phyloP scores from a whole-genome alignment of 2,329 filamentous ascomycete species.

The Fusarium scirpi region DNA sequence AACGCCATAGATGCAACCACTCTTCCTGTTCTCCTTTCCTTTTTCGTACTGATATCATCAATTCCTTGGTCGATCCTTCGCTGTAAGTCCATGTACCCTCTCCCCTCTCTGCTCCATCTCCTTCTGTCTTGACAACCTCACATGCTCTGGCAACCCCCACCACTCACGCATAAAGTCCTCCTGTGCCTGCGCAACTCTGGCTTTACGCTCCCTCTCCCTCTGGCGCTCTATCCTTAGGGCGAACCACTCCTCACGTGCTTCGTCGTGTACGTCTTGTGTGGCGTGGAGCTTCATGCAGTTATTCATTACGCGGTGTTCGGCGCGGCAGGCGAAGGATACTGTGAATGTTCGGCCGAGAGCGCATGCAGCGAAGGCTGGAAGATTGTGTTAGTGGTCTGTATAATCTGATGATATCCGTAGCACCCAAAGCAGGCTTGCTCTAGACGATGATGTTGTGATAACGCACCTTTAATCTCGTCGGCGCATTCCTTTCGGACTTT shows the following conservation, averaged over 20 bases:
- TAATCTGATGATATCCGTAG: constrained; percentile 9
- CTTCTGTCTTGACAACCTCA: constrained; percentile 61
- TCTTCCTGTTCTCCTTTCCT: not conserved
- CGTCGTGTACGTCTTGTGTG: constrained; percentile 86
- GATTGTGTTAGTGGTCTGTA: not conserved
- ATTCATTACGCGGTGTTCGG: constrained; percentile 88
- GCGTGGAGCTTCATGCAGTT: constrained; percentile 90
- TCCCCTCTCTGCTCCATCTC: constrained; percentile 64
- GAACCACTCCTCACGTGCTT: constrained; percentile 95
- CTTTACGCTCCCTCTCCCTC: constrained; percentile 73
- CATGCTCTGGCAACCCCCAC: constrained; percentile 72
- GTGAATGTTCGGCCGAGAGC: constrained; percentile 87
- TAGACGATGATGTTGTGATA: not conserved
- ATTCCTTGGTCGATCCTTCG: constrained; percentile 45
- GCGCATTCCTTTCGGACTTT: constrained; percentile 81
- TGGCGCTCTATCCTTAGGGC: constrained; percentile 77
- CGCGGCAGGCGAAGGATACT: constrained; percentile 86
- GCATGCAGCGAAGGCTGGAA: constrained; percentile 88
- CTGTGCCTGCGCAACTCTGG: constrained; percentile 69
- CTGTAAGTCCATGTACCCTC: constrained; percentile 66
- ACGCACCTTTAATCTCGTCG: constrained; percentile 79
- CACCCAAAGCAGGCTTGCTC: not conserved
- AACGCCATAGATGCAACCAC: constrained; percentile 44
- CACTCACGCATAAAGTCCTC: constrained; percentile 74
- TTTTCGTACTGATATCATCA: constrained; percentile 15